Evolutionary conservation across 1,139 yeast species (phyloP), one percentile per base, ranked within the genome.

Genomic region (Pneumocystis murina): DNA sequence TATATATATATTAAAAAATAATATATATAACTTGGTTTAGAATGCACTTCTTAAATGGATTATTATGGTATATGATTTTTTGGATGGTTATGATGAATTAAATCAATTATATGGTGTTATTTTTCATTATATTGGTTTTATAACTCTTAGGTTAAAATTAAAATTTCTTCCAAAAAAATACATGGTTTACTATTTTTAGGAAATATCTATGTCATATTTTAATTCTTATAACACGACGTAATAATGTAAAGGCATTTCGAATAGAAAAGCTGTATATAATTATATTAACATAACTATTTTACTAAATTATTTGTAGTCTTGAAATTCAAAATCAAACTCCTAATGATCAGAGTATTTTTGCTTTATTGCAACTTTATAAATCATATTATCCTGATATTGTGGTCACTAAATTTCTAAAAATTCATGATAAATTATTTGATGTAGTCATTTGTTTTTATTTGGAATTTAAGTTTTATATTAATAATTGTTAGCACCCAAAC

Each of bases 61-160:
- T 7, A 65, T 66, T 14, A 38, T 62, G 36, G 60, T 66, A 7
- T 64, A 66, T 61, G 39, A 61, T 63, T 35, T 28, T 33, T 38
- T 57, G 63, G 20, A 60, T 57, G 36, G 58, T 33, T 17, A 40
- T 54, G 28, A 59, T 63, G 30, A 58, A 12, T 35, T 69, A 28
- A 68, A 66, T 3, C 63, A 65, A 39, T 54, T 71, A 2, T 74
- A 73, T 62, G 72, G 77, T 0, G 62, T 77, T 5, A 71, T 79
- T 66, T 73, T 79, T 67, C 76, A 76, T 57, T 71, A 74, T 36
- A 72, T 81, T 67, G 75, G 78, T 59, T 77, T 70, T 64, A 79
- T 77, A 64, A 78, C 71, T 64, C 69, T 77, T 59, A 75, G 81
- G 64, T 73, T 75, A 0, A 72, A 73, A 67, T 68, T 78, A 17